phyloP scores from a whole-genome alignment of 2,329 filamentous ascomycete species.

The Xylariaceae sp. region DNA sequence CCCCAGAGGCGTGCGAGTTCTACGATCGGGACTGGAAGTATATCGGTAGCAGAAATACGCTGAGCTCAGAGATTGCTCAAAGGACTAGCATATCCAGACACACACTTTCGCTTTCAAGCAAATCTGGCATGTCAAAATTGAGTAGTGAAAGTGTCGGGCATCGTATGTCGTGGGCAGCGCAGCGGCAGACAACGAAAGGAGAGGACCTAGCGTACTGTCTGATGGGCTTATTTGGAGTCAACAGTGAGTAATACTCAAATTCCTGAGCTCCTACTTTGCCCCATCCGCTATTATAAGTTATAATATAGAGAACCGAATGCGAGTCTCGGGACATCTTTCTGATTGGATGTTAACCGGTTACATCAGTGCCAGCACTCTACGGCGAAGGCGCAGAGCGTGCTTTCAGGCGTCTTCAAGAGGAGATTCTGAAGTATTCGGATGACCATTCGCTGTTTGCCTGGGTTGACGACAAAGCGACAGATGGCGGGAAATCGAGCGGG shows the following conservation, averaged over 20 bases:
- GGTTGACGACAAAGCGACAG: conserved; percentile 12
- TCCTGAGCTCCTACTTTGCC: too few relatives aligned
- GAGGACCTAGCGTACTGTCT: conserved; percentile 26
- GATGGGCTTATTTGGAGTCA: conserved; percentile 21
- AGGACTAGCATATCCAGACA: background rate
- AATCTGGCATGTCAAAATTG: too few relatives aligned
- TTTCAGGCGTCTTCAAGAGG: conserved; percentile 22
- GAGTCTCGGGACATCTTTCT: too few relatives aligned
- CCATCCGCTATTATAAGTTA: too few relatives aligned
- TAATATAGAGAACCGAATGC: too few relatives aligned
- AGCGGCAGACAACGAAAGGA: conserved; percentile 11
- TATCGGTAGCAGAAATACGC: conserved; percentile 12
- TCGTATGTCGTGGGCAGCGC: conserved; percentile 24
- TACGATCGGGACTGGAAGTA: conserved; percentile 20
- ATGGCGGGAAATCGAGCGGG: background rate
- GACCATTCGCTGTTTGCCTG: conserved; percentile 26
- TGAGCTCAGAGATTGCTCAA: background rate
- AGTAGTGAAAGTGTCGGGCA: too few relatives aligned
- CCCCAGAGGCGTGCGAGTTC: conserved; percentile 7
- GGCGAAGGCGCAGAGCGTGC: conserved; percentile 19
- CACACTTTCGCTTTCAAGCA: background rate
- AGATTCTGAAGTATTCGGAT: conserved; percentile 23
- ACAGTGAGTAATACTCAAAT: background rate
- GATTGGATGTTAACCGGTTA: background rate
- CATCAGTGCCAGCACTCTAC: conserved; percentile 17